Base-by-base conservation (phyloP, 2,329 filamentous ascomycete species). In the Alternaria dauci region DNA sequence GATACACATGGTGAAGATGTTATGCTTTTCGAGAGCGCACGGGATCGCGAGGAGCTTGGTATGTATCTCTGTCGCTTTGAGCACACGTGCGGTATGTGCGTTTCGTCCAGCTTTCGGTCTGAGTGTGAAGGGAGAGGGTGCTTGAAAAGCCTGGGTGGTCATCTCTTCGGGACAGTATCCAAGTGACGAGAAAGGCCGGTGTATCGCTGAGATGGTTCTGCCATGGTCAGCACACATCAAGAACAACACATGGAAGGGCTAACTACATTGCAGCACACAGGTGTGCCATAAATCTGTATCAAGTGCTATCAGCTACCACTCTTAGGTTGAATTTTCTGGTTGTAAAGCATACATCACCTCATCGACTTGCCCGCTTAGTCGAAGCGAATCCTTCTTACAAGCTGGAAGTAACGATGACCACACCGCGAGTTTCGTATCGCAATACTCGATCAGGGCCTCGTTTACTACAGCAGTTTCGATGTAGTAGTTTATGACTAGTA, bases 391-490 rank as follows among this genome's bases (percentile, higher is more conserved):
- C 58, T 84, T 85, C 79, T 96, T 96, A 23, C 84, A 83, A 11
- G 85, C 82, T 0, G 94, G 93, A 1, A 97, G 82, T 67, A 94
- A 89, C 50, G 93, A 86, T 54, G 88, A 85, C 91, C 92, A 97
- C 71, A 91, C 91, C 11, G 85, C 84, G 55, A 90, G 81, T 41
- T 87, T 85, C 34, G 85, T 82, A 67, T 89, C 86, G 12, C 88
- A 83, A 91, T 88, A 58, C 91, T 86, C 62, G 86, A 86, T 89
- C 89, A 97, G 75, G 11, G 68, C 66, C 20, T 73, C 70, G 6
- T 63, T 67, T 43, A 77, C 69, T 2, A 53, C 60, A 14, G 70
- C 62, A 1, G 60, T 67, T 12, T 67, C 47, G 1, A 68, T 18
- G 36, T 75, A 74, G 0, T 54, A 63, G 81, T 81, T 61, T 83